Base-by-base conservation (phyloP, 1,139 yeast genomes). In the Kurtzmaniella quercitrusa region DNA sequence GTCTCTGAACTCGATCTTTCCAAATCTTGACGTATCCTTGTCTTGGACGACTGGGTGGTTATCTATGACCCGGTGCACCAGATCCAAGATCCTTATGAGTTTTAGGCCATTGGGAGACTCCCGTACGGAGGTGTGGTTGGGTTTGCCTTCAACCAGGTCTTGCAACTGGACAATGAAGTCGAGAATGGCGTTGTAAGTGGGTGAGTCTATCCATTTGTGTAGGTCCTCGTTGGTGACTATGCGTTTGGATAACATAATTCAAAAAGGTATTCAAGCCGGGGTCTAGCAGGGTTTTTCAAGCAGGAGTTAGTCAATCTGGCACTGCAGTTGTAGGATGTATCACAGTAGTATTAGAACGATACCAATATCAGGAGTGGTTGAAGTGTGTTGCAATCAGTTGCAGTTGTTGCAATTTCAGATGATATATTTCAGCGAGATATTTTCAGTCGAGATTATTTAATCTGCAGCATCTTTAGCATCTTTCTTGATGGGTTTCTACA, bases 1-100 rank as follows among this genome's bases (percentile, higher is more conserved):
- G 48, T 82, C 91, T 40, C 86, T 72, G 62, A 93, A 93, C 59
- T 93, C 98, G 10, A 80, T 70, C 56, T 94, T 94, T 2, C 99
- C 99, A 60, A 93, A 93, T 49, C 99, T 70, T 8, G 96, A 85
- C 1, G 77, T 65, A n/a, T 70, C 73, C 45, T 79, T 77, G 47
- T 85, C 93, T 17, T 75, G 65, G 3, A 66, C 59, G 0, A 95
- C 91, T 0, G 97, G 97, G 56, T 85, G 79, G 1, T 56, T 51
- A 2, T 70, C 70, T 1, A 85, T 73, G 0, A 79, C 58, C 0
- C 38, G 47, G 2, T 67, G 64, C 0, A 90, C 74, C 2, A 64
- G 53, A 0, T 49, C 49, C 14, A 74, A 46, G 2, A 85, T 47
- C 5, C 23, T 27, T 10, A 24, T 12, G 7, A 40, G 16, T 0